These are phyloP conservation scores for Penicillium psychrofluorescens DNA, from an alignment of 495 filamentous ascomycete genomes.

Conservation along the genomic window DNA sequence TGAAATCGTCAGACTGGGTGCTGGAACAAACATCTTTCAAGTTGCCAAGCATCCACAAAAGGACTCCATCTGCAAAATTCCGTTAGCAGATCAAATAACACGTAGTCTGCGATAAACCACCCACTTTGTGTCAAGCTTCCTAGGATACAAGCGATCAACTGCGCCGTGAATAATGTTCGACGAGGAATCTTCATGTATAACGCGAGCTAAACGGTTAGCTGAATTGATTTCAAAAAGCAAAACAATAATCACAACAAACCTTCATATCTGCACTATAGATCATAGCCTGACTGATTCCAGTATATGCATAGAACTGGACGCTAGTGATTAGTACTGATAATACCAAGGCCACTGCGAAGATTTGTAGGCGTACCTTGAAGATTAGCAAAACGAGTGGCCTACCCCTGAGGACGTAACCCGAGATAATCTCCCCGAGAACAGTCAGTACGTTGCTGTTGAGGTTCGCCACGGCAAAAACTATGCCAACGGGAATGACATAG, in stretches of 20 bases:
- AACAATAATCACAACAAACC: not conserved
- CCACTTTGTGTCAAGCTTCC: slow-evolving; percentile 26
- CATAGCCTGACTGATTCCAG: slow-evolving; percentile 72
- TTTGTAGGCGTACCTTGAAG: slow-evolving; percentile 42
- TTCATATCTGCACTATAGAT: slow-evolving; percentile 75
- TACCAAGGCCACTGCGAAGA: not conserved
- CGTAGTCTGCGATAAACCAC: no score
- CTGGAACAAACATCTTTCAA: slow-evolving; percentile 28
- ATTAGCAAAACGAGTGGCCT: slow-evolving; percentile 81
- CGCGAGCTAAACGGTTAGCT: slow-evolving; percentile 18
- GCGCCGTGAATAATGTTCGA: slow-evolving; percentile 28
- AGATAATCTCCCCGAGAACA: slow-evolving; percentile 66
- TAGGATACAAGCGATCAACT: slow-evolving; percentile 31
- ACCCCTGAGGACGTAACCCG: slow-evolving; percentile 65
- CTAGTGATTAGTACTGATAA: not conserved
- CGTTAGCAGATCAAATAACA: not conserved
- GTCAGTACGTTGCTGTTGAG: slow-evolving; percentile 69
- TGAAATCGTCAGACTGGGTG: slow-evolving; percentile 26
- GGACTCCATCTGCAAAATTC: slow-evolving; percentile 20
- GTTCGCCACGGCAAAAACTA: slow-evolving; percentile 79
- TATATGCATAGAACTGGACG: slow-evolving; percentile 61
- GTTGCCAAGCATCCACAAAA: slow-evolving; percentile 33
- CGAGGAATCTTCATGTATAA: slow-evolving; percentile 38
- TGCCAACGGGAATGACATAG: slow-evolving; percentile 76
- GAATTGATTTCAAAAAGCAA: not conserved